Evolutionary conservation across 306 rosid genomes (phyloP), one percentile per base, ranked within the genome.

Genomic region (Vigna unguiculata): DNA sequence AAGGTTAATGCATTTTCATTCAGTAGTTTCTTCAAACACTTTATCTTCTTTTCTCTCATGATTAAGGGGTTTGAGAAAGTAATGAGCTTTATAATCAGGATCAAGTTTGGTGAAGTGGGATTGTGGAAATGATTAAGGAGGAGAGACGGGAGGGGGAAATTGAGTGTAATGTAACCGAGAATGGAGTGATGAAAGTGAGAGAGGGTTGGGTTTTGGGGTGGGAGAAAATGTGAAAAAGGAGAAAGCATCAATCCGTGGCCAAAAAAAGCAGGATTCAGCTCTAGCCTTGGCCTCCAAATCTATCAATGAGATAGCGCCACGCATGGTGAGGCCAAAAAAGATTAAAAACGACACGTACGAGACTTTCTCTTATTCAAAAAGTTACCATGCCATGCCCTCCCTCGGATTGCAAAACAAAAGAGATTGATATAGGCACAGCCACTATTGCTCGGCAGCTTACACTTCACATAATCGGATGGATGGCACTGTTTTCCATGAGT

Each of bases 261-360:
- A 58, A 75, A 63, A 64, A 73, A 73, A 48, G 63, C 17, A 19
- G 19, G 73, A 52, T 78, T 71, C 65, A 76, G 69, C 70, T 78
- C 83, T 64, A 45, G 24, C 59, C 43, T 53, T 75, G 80, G 79
- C 89, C 87, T 76, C 85, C 79, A 21, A 75, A 75, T 70, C 88
- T 71, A 83, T 82, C 83, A 87, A 86, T 79, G 59, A 78, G 80
- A 79, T 74, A 85, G 52, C 59, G 87, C 71, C 87, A 81, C 87
- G 76, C 82, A 75, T 61, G 78, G 59, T 66, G 47, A 72, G 65
- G 80, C 82, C 45, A 69, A 66, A 71, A 81, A 75, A 66, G 71
- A 79, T 79, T 67, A 43, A 19, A 73, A 69, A 58, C 74, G 83
- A 87, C 85, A 81, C 69, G 83, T 78, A 86, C 80, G 6, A 81